Conservation (phyloP, 2,329 filamentous ascomycete genomes). For the Cordyceps fumosorosea region DNA sequence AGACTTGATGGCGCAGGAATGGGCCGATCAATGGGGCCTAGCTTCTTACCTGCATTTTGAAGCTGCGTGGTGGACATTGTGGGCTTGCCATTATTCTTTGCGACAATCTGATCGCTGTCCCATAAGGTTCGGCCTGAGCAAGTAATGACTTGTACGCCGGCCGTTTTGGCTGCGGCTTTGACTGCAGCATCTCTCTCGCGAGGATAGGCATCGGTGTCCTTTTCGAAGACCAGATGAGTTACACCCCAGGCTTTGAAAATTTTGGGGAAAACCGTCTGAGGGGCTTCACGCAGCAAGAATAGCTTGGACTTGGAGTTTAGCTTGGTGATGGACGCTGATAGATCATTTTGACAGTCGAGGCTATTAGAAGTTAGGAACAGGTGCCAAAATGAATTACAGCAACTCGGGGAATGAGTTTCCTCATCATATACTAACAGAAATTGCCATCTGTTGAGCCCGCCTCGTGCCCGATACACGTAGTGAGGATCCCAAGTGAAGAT, state of each 20-base stretch:
- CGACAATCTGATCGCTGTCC: constrained; percentile 64
- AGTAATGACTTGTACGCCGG: constrained; percentile 62
- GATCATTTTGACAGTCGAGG: constrained; percentile 65
- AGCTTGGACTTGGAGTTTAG: constrained; percentile 67
- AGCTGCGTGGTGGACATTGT: constrained; percentile 70
- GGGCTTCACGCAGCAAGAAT: constrained; percentile 64
- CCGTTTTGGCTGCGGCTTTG: constrained; percentile 50
- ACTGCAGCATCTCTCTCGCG: constrained; percentile 57
- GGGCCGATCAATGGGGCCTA: constrained; percentile 56
- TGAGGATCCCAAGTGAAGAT: constrained; percentile 79
- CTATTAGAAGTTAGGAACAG: constrained; percentile 26
- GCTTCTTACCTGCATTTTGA: constrained; percentile 53
- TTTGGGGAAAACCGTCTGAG: constrained; percentile 64
- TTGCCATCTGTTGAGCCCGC: constrained; percentile 68
- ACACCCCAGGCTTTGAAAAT: constrained; percentile 67
- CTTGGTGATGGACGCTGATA: constrained; percentile 59
- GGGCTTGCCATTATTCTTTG: constrained; percentile 58
- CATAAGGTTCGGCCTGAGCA: constrained; percentile 62
- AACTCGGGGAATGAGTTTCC: background rate
- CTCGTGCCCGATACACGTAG: constrained; percentile 67
- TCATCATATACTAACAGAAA: constrained; percentile 47
- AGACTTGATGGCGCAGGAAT: constrained; percentile 52
- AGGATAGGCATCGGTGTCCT: constrained; percentile 69
- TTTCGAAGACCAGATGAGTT: constrained; percentile 72
- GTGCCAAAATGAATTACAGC: background rate